Percentiles rank a stretch among this genome's conserved stretches.
phyloP scores from a whole-genome alignment of 106 monocot species.

The Dactylorhiza incarnata region DNA sequence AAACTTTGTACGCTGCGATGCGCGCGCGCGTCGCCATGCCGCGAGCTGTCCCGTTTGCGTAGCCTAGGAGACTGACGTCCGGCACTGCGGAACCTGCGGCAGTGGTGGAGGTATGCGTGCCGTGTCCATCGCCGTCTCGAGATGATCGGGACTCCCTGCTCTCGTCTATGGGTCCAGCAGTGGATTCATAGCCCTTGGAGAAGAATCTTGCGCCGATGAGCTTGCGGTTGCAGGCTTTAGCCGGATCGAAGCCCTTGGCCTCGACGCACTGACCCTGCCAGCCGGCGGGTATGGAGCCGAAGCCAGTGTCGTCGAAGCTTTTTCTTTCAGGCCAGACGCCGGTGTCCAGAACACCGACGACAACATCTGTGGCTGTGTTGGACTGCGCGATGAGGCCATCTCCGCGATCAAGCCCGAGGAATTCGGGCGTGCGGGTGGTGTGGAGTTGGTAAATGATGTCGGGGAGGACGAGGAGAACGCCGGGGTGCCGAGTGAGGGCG shows the following conservation, averaged over 20 bases:
- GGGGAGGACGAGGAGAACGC: conserved; percentile 65
- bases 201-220: conserved; percentile 88
- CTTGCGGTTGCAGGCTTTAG: conserved; percentile 72
- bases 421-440: conserved; percentile 91
- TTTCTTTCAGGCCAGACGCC: conserved; percentile 82
- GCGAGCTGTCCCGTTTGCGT: conserved; percentile 74
- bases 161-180: conserved; percentile 70
- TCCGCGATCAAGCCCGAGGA: conserved; percentile 52
- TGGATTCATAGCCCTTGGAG: conserved; percentile 76
- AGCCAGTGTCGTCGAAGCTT: conserved; percentile 78
- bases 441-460: conserved; percentile 83
- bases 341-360: conserved; percentile 92
- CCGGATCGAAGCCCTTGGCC: conserved; percentile 49
- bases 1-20: conserved; percentile 89
- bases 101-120: conserved; percentile 87
- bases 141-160: conserved; percentile 69
- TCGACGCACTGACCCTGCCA: conserved; percentile 80
- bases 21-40: conserved; percentile 73
- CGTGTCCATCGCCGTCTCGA: conserved; percentile 87
- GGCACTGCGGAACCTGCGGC: conserved; percentile 64
- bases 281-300: conserved; percentile 62
- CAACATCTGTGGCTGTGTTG: conserved; percentile 44
- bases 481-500: conserved; percentile 26
- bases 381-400: conserved; percentile 25
- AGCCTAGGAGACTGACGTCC: conserved; percentile 65